These are phyloP conservation scores for Sicyos baderoa DNA, from an alignment of 306 rosid species.

Conservation along the genomic window DNA sequence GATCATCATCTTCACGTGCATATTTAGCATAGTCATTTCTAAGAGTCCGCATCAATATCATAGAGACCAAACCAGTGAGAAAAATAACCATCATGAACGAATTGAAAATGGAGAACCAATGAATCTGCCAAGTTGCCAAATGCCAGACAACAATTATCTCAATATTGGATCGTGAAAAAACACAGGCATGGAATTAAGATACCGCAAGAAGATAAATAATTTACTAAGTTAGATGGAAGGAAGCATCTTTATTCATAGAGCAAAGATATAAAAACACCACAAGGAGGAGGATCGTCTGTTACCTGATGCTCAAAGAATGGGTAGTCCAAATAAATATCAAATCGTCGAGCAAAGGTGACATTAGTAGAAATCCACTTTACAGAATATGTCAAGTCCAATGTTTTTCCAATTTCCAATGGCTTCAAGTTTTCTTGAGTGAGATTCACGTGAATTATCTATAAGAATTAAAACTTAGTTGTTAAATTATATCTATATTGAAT, in stretches of 20 bases:
- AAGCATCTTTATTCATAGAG: background rate
- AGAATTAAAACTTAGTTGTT: constrained; percentile 16
- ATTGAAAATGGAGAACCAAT: constrained; percentile 98
- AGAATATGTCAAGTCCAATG: constrained; percentile 75
- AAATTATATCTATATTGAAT: constrained; percentile 1
- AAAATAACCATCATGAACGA: constrained; percentile 99
- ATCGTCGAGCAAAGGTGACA: constrained; percentile 79
- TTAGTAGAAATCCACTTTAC: constrained; percentile 74
- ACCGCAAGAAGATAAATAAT: constrained; percentile 8
- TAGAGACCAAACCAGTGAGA: constrained; percentile 97
- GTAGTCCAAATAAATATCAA: constrained; percentile 91
- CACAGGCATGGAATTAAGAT: constrained; percentile 18
- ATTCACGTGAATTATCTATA: constrained; percentile 90
- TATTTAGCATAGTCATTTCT: constrained; percentile 98
- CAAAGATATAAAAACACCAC: background rate
- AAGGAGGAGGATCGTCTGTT: background rate
- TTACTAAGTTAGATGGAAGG: background rate
- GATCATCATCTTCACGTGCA: constrained; percentile 96
- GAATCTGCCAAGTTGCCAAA: constrained; percentile 56
- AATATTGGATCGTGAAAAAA: constrained; percentile 12
- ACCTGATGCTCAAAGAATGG: constrained; percentile 99
- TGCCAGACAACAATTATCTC: constrained; percentile 20
- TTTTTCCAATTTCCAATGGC: constrained; percentile 56
- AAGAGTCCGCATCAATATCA: constrained; percentile 97
- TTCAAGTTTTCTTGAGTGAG: constrained; percentile 74